Conservation (phyloP, 2,329 filamentous ascomycete genomes). For the Xylariaceae sp. region DNA sequence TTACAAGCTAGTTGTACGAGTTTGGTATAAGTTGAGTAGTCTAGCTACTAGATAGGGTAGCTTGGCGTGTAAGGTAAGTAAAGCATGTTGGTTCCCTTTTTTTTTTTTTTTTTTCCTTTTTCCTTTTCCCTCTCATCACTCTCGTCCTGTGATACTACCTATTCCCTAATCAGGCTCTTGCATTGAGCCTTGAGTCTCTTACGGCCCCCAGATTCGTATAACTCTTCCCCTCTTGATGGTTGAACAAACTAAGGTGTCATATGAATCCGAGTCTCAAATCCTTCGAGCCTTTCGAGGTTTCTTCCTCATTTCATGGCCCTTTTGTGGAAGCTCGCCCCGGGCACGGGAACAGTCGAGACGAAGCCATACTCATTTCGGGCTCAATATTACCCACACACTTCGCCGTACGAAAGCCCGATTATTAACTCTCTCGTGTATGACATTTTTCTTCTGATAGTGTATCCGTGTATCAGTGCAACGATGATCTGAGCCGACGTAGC, state of each 20-base stretch:
- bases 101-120: too few species aligned
- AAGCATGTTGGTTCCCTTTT: too few species aligned
- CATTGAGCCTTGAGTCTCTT: neutral
- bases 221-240: neutral
- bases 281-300: neutral
- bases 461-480: neutral
- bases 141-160: too few species aligned
- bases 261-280: neutral
- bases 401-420: constrained; percentile 3
- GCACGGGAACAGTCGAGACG: too few species aligned
- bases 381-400: neutral
- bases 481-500: neutral
- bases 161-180: neutral
- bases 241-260: neutral
- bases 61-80: too few species aligned
- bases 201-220: neutral
- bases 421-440: constrained; percentile 11
- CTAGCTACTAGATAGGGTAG: too few species aligned
- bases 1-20: too few species aligned
- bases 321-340: too few species aligned
- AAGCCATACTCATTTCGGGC: too few species aligned
- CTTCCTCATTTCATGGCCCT: too few species aligned
- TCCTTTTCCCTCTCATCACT: neutral
- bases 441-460: constrained; percentile 8
- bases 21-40: too few species aligned